Base-by-base conservation (phyloP, 345 rosid genomes). In the Nephelium lappaceum region DNA sequence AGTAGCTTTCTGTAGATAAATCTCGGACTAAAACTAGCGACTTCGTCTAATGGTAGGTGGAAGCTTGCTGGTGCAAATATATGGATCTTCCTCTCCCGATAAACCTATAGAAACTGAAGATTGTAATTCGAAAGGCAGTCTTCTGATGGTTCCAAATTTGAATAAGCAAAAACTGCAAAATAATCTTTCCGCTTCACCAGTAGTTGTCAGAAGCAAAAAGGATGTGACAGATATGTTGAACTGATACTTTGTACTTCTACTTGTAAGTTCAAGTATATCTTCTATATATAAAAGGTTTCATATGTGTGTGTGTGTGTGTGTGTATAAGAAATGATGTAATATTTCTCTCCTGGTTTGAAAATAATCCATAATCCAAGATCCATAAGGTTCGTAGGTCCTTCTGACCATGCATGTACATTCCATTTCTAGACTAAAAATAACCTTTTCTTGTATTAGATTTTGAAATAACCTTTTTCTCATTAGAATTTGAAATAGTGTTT, bases 61-160 rank as follows among this genome's bases (percentile, higher is more conserved):
- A 66, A 82, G 85, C 79, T 65, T 79, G 66, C 36, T 82, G 45
- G 85, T 82, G 77, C 85, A 82, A 43, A 65, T 79, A 25, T 24
- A 31, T 39, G 77, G 80, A 60, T 70, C 77, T 21, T 62, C 76
- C 60, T 39, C 25, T 7, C 55, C 77, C 2, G 5, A 38, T 12
- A 76, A 75, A 57, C 75, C 77, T 5, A 10, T 38, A 49, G 64
- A 71, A 58, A 57, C 45, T 23, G 69, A 47, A 65, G 79, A 76
- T 15, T 16, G 25, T 7, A 57, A 66, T 4, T 68, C 47, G 57
- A 47, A 78, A 65, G 61, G 38, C 11, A 42, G 41, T 38, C 27
- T 66, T 8, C 58, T 68, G 6, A 8, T 69, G 42, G 58, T 71
- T 64, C 19, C 82, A 1, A 55, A 42, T n/a, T 47, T 61, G 21